A percentile compares a stretch with the other conserved stretches of the same genome.
phyloP scores from a whole-genome alignment of 805 yeast species.

The Starmerella apicola region DNA sequence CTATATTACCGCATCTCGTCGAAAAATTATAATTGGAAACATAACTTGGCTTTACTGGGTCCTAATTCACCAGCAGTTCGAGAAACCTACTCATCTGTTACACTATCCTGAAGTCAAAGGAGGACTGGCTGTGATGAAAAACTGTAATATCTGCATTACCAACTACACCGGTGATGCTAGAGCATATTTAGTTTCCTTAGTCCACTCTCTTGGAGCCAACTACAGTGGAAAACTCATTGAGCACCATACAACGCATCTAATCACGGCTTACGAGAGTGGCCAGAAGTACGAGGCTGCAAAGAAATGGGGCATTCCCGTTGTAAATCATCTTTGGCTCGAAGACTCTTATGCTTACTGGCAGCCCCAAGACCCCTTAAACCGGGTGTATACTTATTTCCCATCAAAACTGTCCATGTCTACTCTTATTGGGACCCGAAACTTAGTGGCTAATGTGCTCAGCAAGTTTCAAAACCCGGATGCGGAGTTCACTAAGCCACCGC shows the following conservation, averaged over 20 bases:
- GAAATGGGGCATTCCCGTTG: constrained; percentile 53
- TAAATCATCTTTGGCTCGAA: constrained; percentile 84
- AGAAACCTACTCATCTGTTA: constrained; percentile 46
- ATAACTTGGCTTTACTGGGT: constrained; percentile 65
- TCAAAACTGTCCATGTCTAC: constrained; percentile 32
- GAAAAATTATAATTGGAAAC: constrained; percentile 44
- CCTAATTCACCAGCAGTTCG: constrained; percentile 43
- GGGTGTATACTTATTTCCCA: constrained; percentile 40
- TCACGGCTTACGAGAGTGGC: constrained; percentile 58
- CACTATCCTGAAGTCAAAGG: constrained; percentile 55
- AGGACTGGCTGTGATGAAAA: constrained; percentile 42
- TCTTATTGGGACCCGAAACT: constrained; percentile 41
- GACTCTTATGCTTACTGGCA: constrained; percentile 59
- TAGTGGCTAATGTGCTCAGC: constrained; percentile 33
- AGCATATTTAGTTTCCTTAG: constrained; percentile 50
- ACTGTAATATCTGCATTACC: constrained; percentile 52
- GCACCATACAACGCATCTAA: constrained; percentile 54
- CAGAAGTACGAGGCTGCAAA: constrained; percentile 62
- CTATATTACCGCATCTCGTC: constrained; percentile 36
- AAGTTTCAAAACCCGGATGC: constrained; percentile 27
- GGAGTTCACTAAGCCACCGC: constrained; percentile 11
- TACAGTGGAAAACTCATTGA: constrained; percentile 57
- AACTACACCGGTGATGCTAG: constrained; percentile 82
- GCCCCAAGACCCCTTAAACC: constrained; percentile 33
- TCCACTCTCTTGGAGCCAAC: constrained; percentile 58